These are phyloP conservation scores for Fragaria iinumae DNA, from an alignment of 306 rosid genomes.

Conservation along the genomic window DNA sequence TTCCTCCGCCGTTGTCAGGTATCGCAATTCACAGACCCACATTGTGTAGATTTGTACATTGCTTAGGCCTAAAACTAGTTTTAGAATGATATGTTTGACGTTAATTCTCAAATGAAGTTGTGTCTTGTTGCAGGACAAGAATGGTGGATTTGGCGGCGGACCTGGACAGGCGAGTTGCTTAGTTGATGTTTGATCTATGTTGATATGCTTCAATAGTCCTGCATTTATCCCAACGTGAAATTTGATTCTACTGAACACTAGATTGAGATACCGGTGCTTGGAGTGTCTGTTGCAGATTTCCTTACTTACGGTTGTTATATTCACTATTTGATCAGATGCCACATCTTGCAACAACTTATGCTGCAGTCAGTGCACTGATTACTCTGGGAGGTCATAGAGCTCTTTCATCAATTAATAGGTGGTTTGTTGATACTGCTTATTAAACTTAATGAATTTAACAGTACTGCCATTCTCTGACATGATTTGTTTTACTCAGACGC, in stretches of 20 bases:
- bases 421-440: constrained; percentile 44
- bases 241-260: background rate
- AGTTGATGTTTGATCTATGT: constrained; percentile 16
- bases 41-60: background rate
- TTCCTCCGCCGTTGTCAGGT: constrained; percentile 89
- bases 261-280: background rate
- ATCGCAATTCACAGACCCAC: background rate
- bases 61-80: background rate
- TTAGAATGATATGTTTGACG: background rate
- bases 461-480: constrained; percentile 20
- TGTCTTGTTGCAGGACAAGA: constrained; percentile 59
- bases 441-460: constrained; percentile 14
- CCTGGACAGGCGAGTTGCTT: constrained; percentile 86
- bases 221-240: background rate
- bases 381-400: constrained; percentile 73
- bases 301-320: background rate
- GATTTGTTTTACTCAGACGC: constrained; percentile 45
- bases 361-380: constrained; percentile 85
- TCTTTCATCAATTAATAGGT: constrained; percentile 88
- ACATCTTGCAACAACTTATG: constrained; percentile 95
- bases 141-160: constrained; percentile 93
- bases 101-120: background rate
- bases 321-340: constrained; percentile 63
- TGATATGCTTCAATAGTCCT: background rate
- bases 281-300: background rate